Base-by-base conservation (phyloP, 306 rosid species). In the Lathyrus tuberosus region DNA sequence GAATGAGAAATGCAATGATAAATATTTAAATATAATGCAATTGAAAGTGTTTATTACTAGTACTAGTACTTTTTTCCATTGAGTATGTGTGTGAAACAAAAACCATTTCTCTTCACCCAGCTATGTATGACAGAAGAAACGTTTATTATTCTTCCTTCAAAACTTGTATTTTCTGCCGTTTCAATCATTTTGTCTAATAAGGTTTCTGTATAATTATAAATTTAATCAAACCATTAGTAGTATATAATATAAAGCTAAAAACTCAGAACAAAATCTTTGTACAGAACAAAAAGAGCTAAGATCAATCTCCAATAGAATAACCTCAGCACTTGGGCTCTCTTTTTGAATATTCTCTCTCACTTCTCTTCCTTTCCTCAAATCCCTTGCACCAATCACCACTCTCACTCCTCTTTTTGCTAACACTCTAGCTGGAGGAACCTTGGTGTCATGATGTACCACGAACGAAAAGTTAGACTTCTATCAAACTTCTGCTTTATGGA, bases 401-500 rank as follows among this genome's bases (percentile, higher is more conserved):
- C 89, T 88, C 85, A 88, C 97, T 38, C 98, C 98, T 81, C 95
- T 87, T 86, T 87, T 94, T 46, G 97, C 97, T 58, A 94, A 80
- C 30, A 88, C 96, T 51, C 96, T 87, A 0, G 96, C 97, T 66
- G 97, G n/a, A n/a, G n/a, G n/a, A n/a, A n/a, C n/a, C n/a, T n/a
- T n/a, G n/a, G n/a, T n/a, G n/a, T n/a, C n/a, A n/a, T n/a, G n/a
- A n/a, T n/a, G n/a, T n/a, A n/a, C n/a, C n/a, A n/a, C n/a, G n/a
- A n/a, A n/a, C n/a, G n/a, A n/a, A n/a, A n/a, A n/a, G n/a, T n/a
- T n/a, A n/a, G n/a, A n/a, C n/a, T n/a, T n/a, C n/a, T n/a, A n/a
- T n/a, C n/a, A n/a, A n/a, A n/a, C n/a, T n/a, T n/a, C n/a, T n/a
- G n/a, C n/a, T n/a, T n/a, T n/a, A n/a, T n/a, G n/a, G n/a, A n/a